Evolutionary conservation across 768 basidiomycete species (phyloP), one percentile per base, ranked within the genome.

Genomic region (Serendipita sp.): DNA sequence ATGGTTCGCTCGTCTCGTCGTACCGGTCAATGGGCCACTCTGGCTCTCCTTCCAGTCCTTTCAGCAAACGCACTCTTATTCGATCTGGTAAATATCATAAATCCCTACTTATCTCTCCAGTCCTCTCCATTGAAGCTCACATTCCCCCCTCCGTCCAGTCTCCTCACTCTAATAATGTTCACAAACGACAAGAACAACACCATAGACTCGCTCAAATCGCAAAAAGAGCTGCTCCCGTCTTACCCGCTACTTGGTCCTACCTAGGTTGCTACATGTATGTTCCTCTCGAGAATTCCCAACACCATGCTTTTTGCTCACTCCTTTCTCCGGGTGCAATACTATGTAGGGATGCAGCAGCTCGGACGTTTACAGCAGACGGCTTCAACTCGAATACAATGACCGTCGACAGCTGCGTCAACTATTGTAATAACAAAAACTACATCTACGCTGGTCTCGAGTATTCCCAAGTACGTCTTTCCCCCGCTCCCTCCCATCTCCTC

Each of bases 371-470:
- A 7, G 45, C 45, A 20, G n/a, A 9, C 5, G 45, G 45, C 26
- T 38, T 48, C n/a, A 20, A 5, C 45, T 20, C n/a, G 5, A n/a
- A 5, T 66, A 71, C 77, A 16, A 88, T 89, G 83, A 88, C 87
- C 3, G 76, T 82, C 26, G 82, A 79, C 66, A 69, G 70, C 16
- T 81, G 79, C 67, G 71, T 80, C 65, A 69, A 30, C 61, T 79
- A 74, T 65, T 81, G 79, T 69, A 72, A 75, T 33, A 61, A 72
- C 20, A 71, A 75, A 61, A 66, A 71, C 5, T 86, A 75, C 69
- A 71, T 83, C 64, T 88, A 80, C 66, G 85, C 87, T 17, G 88
- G 88, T 16, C 77, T 82, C 17, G 88, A 89, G 71, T 88, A 77
- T 65, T 79, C 76, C 22, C 74, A 79, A 64, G 80, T 62, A 30